A percentile compares a stretch with the other conserved stretches of the same genome.
Conservation (phyloP, 2,329 filamentous ascomycete genomes). For the Capronia epimyces region DNA sequence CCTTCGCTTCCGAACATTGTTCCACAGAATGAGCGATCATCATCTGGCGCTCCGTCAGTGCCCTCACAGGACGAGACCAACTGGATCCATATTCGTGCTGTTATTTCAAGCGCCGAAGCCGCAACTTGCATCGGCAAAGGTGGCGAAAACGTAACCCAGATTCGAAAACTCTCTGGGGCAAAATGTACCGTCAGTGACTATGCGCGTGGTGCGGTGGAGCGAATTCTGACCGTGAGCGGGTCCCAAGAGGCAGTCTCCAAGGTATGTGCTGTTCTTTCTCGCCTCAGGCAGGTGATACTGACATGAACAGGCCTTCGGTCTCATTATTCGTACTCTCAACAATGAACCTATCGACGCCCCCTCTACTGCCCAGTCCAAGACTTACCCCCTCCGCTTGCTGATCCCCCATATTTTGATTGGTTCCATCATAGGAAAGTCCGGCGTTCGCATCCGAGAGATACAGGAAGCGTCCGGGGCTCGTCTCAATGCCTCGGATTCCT, state of each 20-base stretch:
- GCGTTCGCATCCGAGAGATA: slow-evolving; percentile 93
- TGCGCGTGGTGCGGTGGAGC: slow-evolving; percentile 91
- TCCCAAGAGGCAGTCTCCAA: slow-evolving; percentile 95
- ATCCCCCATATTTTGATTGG: slow-evolving; percentile 97
- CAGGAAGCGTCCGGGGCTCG: slow-evolving; percentile 95
- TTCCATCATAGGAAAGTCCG: slow-evolving; percentile 96
- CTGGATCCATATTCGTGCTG: slow-evolving; percentile 95
- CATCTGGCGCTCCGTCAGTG: slow-evolving; percentile 37
- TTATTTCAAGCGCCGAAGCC: slow-evolving; percentile 95
- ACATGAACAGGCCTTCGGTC: slow-evolving; percentile 71
- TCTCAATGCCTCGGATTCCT: slow-evolving; percentile 92
- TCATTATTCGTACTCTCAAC: slow-evolving; percentile 97
- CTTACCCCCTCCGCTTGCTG: slow-evolving; percentile 89
- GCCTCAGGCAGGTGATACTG: slow-evolving; percentile 29
- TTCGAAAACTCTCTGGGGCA: slow-evolving; percentile 86
- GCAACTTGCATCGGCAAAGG: slow-evolving; percentile 98
- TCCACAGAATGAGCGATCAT: slow-evolving; percentile 46
- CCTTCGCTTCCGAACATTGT: slow-evolving; percentile 52
- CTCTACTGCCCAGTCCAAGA: slow-evolving; percentile 91
- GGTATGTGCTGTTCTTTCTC: slow-evolving; percentile 48
- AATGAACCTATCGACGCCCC: slow-evolving; percentile 85
- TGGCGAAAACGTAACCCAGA: slow-evolving; percentile 96
- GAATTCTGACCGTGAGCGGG: slow-evolving; percentile 94
- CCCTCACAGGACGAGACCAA: slow-evolving; percentile 78
- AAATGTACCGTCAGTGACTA: slow-evolving; percentile 99